phyloP scores from a whole-genome alignment of 768 basidiomycete species.

The Trametes cingulata region DNA sequence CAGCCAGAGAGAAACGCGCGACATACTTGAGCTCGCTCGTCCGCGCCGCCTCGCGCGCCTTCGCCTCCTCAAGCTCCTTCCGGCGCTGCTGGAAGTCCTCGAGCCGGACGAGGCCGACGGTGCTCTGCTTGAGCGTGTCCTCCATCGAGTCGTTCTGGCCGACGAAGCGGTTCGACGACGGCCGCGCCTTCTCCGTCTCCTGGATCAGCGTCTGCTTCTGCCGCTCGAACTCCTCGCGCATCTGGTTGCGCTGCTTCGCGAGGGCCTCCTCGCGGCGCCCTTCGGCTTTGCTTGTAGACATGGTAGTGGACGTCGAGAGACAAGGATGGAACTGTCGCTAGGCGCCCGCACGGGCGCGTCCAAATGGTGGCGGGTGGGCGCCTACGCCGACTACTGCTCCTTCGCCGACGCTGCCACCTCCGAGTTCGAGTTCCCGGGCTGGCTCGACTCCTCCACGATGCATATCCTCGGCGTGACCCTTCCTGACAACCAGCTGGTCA shows the following conservation, averaged over 20 bases:
- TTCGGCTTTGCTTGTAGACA: slow-evolving; percentile 79
- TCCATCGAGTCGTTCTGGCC: slow-evolving; percentile 95
- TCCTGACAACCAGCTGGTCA: slow-evolving; percentile 72
- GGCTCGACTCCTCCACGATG: slow-evolving; percentile 33
- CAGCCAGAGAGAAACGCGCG: slow-evolving; percentile 27
- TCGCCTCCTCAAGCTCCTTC: slow-evolving; percentile 89
- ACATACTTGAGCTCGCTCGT: slow-evolving; percentile 88
- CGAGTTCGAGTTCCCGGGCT: not conserved
- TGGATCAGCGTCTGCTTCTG: slow-evolving; percentile 79
- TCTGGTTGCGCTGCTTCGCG: slow-evolving; percentile 76
- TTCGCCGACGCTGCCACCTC: slow-evolving; percentile 5
- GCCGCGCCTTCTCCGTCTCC: slow-evolving; percentile 92
- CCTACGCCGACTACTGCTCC: not conserved
- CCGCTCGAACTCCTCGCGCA: slow-evolving; percentile 79
- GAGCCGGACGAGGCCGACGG: slow-evolving; percentile 87
- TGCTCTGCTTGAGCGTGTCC: slow-evolving; percentile 86
- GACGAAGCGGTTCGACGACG: slow-evolving; percentile 85
- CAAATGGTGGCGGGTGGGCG: slow-evolving; percentile 10
- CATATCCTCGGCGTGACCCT: slow-evolving; percentile 86
- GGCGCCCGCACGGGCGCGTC: slow-evolving; percentile 31
- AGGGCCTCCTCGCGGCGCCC: slow-evolving; percentile 86
- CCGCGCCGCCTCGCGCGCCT: slow-evolving; percentile 84
- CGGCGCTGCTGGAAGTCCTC: slow-evolving; percentile 91
- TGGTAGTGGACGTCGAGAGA: slow-evolving; percentile 33
- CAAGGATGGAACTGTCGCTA: slow-evolving; percentile 2